phyloP scores from a whole-genome alignment of 257 asterid genomes.

The Anisodus tanguticus region DNA sequence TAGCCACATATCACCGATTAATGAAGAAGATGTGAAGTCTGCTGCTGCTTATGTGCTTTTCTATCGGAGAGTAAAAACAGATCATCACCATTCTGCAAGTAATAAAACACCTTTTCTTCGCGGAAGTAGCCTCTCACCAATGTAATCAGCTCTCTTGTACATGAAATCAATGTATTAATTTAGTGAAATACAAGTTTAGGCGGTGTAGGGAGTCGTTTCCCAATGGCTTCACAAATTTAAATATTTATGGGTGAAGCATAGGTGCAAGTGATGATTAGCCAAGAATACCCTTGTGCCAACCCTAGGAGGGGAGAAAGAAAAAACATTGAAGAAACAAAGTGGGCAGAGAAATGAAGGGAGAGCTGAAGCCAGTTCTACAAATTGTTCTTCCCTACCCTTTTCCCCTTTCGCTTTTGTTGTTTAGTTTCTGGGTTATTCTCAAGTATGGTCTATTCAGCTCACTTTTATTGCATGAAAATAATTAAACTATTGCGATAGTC shows the following conservation, averaged over 20 bases:
- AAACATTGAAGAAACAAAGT: not conserved
- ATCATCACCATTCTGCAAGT: constrained; percentile 59
- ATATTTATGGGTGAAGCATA: not conserved
- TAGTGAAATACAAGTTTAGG: constrained; percentile 22
- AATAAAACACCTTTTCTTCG: constrained; percentile 40
- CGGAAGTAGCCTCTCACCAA: constrained; percentile 24
- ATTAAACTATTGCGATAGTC: not conserved
- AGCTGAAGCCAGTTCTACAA: constrained; percentile 2
- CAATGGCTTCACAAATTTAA: constrained; percentile 15
- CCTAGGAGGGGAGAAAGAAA: not conserved
- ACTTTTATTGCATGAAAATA: constrained; percentile 8
- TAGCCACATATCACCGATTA: constrained; percentile 78
- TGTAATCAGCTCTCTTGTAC: constrained; percentile 24
- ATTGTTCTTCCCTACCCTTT: not conserved
- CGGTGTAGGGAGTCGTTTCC: constrained; percentile 9
- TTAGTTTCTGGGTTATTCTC: not conserved
- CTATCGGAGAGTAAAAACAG: constrained; percentile 76
- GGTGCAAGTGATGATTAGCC: not conserved
- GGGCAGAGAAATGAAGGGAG: not conserved
- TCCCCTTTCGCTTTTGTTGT: not conserved
- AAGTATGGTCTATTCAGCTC: not conserved
- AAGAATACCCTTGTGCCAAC: constrained; percentile 17
- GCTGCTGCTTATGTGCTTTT: constrained; percentile 93
- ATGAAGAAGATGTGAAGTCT: constrained; percentile 93
- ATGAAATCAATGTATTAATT: constrained; percentile 29